A percentile compares a stretch with the other conserved stretches of the same genome.
phyloP scores from a whole-genome alignment of 257 asterid genomes.

The Ajuga chamaepitys region DNA sequence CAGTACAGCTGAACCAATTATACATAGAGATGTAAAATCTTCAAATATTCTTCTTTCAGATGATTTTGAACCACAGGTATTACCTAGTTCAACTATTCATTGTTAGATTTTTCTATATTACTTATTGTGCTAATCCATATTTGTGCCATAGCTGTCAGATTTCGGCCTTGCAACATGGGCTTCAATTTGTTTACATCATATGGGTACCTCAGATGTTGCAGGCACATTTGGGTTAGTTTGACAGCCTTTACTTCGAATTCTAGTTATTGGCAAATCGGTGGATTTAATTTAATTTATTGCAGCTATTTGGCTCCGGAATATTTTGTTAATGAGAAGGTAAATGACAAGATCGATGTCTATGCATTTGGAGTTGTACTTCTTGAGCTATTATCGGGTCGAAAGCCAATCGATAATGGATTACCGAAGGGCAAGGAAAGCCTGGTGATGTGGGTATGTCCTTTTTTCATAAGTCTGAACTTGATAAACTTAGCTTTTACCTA shows the following conservation, averaged over 20 bases:
- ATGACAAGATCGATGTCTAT: slow-evolving; percentile 71
- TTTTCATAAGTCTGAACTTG: neutral
- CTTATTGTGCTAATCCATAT: neutral
- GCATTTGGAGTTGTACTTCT: slow-evolving; percentile 95
- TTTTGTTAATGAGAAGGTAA: slow-evolving; percentile 72
- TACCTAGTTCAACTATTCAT: neutral
- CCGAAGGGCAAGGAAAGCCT: slow-evolving; percentile 73
- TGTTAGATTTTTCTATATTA: neutral
- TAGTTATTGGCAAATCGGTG: neutral
- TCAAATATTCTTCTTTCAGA: slow-evolving; percentile 87
- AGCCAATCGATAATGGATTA: slow-evolving; percentile 59
- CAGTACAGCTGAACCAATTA: slow-evolving; percentile 43
- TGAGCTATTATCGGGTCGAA: slow-evolving; percentile 83
- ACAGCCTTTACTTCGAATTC: slow-evolving; percentile 1
- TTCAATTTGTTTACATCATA: slow-evolving; percentile 49
- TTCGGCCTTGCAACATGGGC: slow-evolving; percentile 85
- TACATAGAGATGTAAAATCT: slow-evolving; percentile 92
- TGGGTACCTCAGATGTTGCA: slow-evolving; percentile 59
- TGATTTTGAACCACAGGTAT: slow-evolving; percentile 81
- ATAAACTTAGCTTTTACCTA: neutral
- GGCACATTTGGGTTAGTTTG: slow-evolving; percentile 87
- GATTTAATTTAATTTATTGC: slow-evolving; percentile 11
- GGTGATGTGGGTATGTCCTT: slow-evolving; percentile 78
- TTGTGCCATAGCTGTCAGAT: slow-evolving; percentile 64
- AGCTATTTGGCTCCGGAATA: slow-evolving; percentile 97